phyloP scores from a whole-genome alignment of 768 basidiomycete genomes.

The Porphyrellus cyaneotinctus region DNA sequence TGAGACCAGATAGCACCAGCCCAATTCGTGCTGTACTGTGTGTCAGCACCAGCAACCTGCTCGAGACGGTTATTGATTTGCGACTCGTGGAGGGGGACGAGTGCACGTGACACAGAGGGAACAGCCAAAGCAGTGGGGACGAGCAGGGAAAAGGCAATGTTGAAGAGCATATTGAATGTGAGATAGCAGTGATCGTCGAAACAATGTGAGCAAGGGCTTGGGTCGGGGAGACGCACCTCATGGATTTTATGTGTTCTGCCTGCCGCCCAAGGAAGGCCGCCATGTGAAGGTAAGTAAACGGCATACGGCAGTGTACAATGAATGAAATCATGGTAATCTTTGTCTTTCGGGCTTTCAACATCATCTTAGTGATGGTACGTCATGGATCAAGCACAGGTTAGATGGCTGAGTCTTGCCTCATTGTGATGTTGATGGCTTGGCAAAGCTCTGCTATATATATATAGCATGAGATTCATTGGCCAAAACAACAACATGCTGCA shows the following conservation, averaged over 20 bases:
- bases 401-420: too few species aligned
- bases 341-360: too few species aligned
- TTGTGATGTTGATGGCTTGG: too few species aligned
- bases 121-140: not conserved
- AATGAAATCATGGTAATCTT: too few species aligned
- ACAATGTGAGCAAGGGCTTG: too few species aligned
- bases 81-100: not conserved
- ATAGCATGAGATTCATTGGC: too few species aligned
- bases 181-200: not conserved
- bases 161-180: not conserved
- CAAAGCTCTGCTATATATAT: too few species aligned
- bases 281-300: not conserved
- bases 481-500: too few species aligned
- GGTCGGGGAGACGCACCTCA: too few species aligned
- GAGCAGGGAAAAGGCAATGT: not conserved
- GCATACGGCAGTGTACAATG: too few species aligned
- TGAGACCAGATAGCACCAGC: conserved; percentile 5
- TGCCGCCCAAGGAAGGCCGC: not conserved
- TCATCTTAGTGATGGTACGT: too few species aligned
- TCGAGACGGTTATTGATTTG: not conserved
- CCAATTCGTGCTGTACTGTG: conserved; percentile 4
- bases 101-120: not conserved
- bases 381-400: too few species aligned
- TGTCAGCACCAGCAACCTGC: not conserved
- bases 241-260: not conserved